phyloP scores from a whole-genome alignment of 139 green algal species.

The Volvox reticuliferus region DNA sequence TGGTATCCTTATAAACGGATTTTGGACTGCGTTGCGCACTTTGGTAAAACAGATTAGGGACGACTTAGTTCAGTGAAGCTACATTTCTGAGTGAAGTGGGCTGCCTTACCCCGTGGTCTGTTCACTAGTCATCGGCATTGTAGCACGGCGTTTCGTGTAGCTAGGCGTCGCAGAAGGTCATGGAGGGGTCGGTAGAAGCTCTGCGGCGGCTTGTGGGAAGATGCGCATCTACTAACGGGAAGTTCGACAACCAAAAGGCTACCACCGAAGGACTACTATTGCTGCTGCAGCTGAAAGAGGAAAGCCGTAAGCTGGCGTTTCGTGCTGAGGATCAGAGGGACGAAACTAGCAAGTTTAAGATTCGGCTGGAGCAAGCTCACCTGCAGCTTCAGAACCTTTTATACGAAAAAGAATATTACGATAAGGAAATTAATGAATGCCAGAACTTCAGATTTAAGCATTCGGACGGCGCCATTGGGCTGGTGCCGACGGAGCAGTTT shows the following conservation, averaged over 20 bases:
- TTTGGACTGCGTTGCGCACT: too few relatives aligned
- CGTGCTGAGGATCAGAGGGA: conserved; percentile 66
- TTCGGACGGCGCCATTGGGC: conserved; percentile 66
- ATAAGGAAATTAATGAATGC: conserved; percentile 81
- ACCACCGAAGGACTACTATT: conserved; percentile 39
- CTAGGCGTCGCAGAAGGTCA: not conserved
- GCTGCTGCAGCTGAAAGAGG: conserved; percentile 62
- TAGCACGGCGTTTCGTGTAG: not conserved
- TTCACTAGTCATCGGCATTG: too few relatives aligned
- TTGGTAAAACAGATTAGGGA: too few relatives aligned
- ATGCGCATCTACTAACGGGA: not conserved
- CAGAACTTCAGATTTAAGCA: conserved; percentile 71
- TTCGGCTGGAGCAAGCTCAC: conserved; percentile 65
- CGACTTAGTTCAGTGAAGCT: too few relatives aligned
- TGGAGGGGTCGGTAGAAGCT: conserved; percentile 24
- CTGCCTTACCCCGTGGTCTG: too few relatives aligned
- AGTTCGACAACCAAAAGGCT: not conserved
- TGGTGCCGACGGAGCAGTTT: conserved; percentile 70
- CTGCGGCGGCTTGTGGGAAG: conserved; percentile 32
- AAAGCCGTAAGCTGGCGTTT: conserved; percentile 56
- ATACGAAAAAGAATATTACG: conserved; percentile 82
- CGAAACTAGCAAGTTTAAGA: conserved; percentile 69
- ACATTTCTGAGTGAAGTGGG: too few relatives aligned
- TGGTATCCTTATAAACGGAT: too few relatives aligned
- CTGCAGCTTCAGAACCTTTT: conserved; percentile 80